Base-by-base conservation (phyloP, 1,139 yeast genomes). In the Hyphopichia buzzinii region DNA sequence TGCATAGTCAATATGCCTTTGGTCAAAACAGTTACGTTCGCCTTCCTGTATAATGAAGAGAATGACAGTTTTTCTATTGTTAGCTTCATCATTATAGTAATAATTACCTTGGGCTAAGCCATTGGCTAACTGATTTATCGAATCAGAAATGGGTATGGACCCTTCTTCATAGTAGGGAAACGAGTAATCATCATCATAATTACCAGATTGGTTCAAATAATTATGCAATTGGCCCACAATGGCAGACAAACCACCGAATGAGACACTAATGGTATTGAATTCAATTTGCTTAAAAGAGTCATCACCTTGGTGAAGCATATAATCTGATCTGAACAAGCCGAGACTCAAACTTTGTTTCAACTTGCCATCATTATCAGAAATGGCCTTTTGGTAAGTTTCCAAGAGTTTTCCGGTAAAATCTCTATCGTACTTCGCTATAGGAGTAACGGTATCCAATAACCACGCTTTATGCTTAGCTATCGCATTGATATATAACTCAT, bases 251-350 rank as follows among this genome's bases (percentile, higher is more conserved):
- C 95, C 97, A 16, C 95, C 97, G 67, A 92, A 92, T 1, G 97
- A 89, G 2, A 92, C 96, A 50, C 96, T 84, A 3, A 92, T 90
- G 1, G 98, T 89, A 59, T 92, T 92, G 66, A 90, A 92, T 57
- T 92, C 99, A 36, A 92, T 90, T 59, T 94, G 98, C 55, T 90
- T 90, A 53, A 92, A 83, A 22, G 62, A 61, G 19, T 61, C 59
- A 14, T 57, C 63, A 14, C 59, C 46, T 21, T 67, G 59, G 49
- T 88, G 85, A 29, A 87, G 71, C 81, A 92, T 81, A 52, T 90
- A 92, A 54, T 92, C 98, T 1, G 95, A 84, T 57, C 99, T 76
- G 58, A 90, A 90, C 17, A 92, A 62, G 1, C 97, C 97, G 35
- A 90, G 69, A 0, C 90, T 77, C 31, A 87, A 65, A 1, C 81